phyloP scores from a whole-genome alignment of 352 stramenopile genomes.

The Phytophthora hibernalis region DNA sequence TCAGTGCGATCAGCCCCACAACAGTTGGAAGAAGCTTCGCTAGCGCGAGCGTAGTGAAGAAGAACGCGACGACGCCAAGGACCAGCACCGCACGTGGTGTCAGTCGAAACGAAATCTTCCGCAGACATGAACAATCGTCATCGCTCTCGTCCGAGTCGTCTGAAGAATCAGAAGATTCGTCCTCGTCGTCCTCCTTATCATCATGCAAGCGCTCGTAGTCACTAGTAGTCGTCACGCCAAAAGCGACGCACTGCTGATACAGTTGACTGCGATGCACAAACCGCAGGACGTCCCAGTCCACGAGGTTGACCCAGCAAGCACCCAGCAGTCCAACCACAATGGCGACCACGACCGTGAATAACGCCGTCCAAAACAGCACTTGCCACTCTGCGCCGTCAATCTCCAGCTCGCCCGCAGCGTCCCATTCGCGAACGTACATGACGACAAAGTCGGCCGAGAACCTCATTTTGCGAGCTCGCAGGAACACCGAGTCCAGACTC shows the following conservation, averaged over 20 bases:
- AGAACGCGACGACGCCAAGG: slow-evolving; percentile 25
- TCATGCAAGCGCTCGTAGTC: slow-evolving; percentile 30
- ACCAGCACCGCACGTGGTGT: slow-evolving; percentile 31
- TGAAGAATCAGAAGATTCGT: slow-evolving; percentile 18
- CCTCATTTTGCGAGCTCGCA: slow-evolving; percentile 64
- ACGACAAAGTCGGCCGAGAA: slow-evolving; percentile 55
- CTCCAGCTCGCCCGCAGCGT: slow-evolving; percentile 49
- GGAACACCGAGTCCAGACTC: slow-evolving; percentile 51
- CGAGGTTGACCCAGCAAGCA: slow-evolving; percentile 57
- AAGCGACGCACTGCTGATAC: slow-evolving; percentile 20
- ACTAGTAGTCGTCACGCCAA: slow-evolving; percentile 8
- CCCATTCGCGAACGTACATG: slow-evolving; percentile 55
- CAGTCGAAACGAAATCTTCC: slow-evolving; percentile 18
- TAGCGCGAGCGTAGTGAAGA: slow-evolving; percentile 37
- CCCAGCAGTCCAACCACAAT: slow-evolving; percentile 49
- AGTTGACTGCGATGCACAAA: slow-evolving; percentile 34
- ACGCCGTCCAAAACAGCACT: slow-evolving; percentile 42
- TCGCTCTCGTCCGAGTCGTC: slow-evolving; percentile 27
- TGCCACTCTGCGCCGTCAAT: slow-evolving; percentile 53
- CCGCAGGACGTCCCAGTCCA: slow-evolving; percentile 60
- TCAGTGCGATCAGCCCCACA: slow-evolving; percentile 62
- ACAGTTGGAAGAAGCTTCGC: slow-evolving; percentile 50
- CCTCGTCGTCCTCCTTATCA: slow-evolving; percentile 25
- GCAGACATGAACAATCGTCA: slow-evolving; percentile 27
- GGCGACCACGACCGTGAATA: slow-evolving; percentile 39